Evolutionary conservation across 176 grass and related monocot genomes (phyloP).

Genomic region (Bolboschoenus planiculmis): DNA sequence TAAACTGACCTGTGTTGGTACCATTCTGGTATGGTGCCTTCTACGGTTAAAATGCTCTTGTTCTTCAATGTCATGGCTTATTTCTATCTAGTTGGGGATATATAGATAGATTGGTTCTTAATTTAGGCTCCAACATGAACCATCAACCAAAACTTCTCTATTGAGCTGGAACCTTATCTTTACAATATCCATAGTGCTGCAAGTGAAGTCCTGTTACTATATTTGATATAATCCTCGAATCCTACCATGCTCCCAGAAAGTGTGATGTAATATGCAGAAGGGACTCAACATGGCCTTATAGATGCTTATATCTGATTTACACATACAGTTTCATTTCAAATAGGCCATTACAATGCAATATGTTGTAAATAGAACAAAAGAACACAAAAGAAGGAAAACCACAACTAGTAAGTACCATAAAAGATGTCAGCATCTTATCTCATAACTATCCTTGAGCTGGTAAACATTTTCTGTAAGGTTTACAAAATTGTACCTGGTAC

Average conservation of each 20-base stretch:
- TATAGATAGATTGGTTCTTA: background rate
- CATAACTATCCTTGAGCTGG: background rate
- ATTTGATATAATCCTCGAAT: background rate
- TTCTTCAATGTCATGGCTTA: background rate
- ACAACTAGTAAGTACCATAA: background rate
- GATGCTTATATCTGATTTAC: background rate
- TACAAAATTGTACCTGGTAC: background rate
- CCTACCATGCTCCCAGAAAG: background rate
- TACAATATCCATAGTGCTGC: background rate
- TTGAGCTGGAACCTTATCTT: background rate
- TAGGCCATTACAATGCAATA: background rate
- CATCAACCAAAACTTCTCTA: background rate
- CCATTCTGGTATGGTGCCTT: background rate
- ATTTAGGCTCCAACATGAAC: background rate
- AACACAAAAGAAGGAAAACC: background rate
- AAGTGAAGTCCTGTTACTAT: background rate
- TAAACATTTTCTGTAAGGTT: background rate
- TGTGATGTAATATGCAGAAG: background rate
- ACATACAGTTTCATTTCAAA: too few species aligned
- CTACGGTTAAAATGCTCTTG: background rate
- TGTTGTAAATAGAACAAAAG: background rate
- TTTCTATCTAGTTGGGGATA: background rate
- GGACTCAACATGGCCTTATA: background rate
- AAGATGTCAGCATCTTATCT: background rate
- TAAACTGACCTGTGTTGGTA: background rate